Percentiles rank a stretch among this genome's conserved stretches.
These are phyloP conservation scores for Vigna unguiculata DNA, from an alignment of 306 rosid species.

Conservation along the genomic window DNA sequence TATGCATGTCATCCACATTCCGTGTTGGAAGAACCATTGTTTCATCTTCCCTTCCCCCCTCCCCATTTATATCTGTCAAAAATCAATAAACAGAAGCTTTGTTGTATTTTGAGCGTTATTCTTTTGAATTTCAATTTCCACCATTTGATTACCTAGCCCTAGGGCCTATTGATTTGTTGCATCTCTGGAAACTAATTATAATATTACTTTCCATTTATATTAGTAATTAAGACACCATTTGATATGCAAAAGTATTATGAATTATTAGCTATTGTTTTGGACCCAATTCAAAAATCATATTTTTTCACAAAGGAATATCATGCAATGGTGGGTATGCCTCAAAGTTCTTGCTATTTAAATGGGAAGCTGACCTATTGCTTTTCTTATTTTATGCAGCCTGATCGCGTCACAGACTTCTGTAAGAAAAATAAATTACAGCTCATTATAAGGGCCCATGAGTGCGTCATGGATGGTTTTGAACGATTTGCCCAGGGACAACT, in stretches of 20 bases:
- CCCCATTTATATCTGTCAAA: not conserved
- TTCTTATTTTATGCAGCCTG: slow-evolving; percentile 78
- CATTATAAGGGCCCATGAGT: slow-evolving; percentile 97
- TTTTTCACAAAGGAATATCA: slow-evolving; percentile 7
- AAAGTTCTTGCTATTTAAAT: slow-evolving; percentile 16
- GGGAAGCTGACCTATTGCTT: slow-evolving; percentile 29
- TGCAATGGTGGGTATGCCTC: slow-evolving; percentile 14
- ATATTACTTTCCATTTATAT: not conserved
- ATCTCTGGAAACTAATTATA: slow-evolving; percentile 26
- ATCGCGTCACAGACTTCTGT: slow-evolving; percentile 94
- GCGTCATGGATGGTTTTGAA: slow-evolving; percentile 99
- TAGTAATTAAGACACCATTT: not conserved
- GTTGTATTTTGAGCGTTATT: slow-evolving; percentile 11
- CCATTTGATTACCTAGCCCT: not conserved
- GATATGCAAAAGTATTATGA: slow-evolving; percentile 9
- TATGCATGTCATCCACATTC: slow-evolving; percentile 9
- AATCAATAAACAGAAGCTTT: slow-evolving; percentile 29
- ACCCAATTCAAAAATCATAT: slow-evolving; percentile 5
- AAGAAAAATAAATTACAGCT: slow-evolving; percentile 97
- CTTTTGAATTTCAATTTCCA: slow-evolving; percentile 18
- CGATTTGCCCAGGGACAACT: slow-evolving; percentile 99
- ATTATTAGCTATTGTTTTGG: not conserved
- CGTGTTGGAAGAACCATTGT: slow-evolving; percentile 25
- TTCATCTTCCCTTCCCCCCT: not conserved
- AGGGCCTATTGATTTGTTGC: not conserved